Evolutionary conservation across 768 basidiomycete species (phyloP).

Genomic region (Tylopilus sp.): DNA sequence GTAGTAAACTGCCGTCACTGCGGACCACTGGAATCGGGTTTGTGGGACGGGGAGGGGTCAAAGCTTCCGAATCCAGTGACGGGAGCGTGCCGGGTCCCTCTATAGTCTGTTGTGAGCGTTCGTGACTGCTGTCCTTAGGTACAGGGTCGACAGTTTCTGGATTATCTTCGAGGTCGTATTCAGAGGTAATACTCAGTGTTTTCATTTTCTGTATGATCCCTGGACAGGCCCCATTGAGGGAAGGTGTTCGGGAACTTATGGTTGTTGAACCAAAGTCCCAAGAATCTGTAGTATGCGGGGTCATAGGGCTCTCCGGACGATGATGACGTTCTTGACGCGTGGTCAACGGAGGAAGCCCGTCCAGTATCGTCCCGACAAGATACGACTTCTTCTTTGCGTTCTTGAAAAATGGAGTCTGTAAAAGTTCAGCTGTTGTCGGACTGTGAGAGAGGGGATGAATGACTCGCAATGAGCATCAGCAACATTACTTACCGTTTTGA

Average conservation of each 20-base stretch:
- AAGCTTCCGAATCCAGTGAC: not conserved
- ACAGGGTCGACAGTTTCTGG: not conserved
- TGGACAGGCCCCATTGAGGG: slow-evolving; percentile 5
- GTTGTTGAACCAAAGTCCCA: slow-evolving; percentile 70
- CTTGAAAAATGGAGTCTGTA: slow-evolving; percentile 78
- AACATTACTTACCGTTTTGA: slow-evolving; percentile 50
- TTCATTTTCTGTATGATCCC: slow-evolving; percentile 2
- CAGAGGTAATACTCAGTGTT: slow-evolving; percentile 4
- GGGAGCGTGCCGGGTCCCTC: not conserved
- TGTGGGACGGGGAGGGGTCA: not conserved
- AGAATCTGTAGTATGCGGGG: slow-evolving; percentile 60
- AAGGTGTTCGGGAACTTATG: slow-evolving; percentile 33
- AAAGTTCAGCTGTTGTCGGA: slow-evolving; percentile 74
- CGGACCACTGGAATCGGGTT: slow-evolving; percentile 6
- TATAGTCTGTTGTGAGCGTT: not conserved
- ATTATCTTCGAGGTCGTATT: slow-evolving; percentile 3
- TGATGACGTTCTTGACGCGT: slow-evolving; percentile 68
- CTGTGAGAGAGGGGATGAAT: slow-evolving; percentile 35
- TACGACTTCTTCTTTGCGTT: slow-evolving; percentile 73
- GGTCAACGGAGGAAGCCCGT: slow-evolving; percentile 68
- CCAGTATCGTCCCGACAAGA: slow-evolving; percentile 73
- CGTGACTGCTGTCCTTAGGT: slow-evolving; percentile 3
- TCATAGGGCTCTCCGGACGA: slow-evolving; percentile 34
- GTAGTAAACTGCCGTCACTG: not conserved
- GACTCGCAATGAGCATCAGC: not conserved